phyloP scores from a whole-genome alignment of 1,139 yeast species.

The Suhomyces taliae region DNA sequence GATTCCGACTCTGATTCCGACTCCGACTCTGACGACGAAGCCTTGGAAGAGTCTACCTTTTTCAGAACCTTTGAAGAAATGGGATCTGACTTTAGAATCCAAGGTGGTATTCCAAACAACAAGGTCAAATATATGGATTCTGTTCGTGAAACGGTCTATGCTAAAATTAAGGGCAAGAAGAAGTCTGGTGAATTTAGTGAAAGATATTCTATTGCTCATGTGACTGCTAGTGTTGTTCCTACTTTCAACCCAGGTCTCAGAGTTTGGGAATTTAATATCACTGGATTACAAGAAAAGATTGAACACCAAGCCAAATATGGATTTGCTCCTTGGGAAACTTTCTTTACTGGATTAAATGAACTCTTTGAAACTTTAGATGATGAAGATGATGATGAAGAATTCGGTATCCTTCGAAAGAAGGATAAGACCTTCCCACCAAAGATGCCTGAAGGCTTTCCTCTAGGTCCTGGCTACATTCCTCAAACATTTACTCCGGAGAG shows the following conservation, averaged over 20 bases:
- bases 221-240: conserved; percentile 77
- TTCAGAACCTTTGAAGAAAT: conserved; percentile 9
- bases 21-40: conserved; percentile 12
- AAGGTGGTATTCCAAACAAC: conserved; percentile 65
- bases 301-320: conserved; percentile 16
- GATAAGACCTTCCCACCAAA: conserved; percentile 70
- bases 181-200: conserved; percentile 51
- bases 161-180: conserved; percentile 42
- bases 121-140: conserved; percentile 62
- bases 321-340: conserved; percentile 52
- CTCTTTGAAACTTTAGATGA: conserved; percentile 20
- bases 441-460: conserved; percentile 51
- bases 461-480: conserved; percentile 76
- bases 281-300: conserved; percentile 30
- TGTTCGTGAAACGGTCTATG: conserved; percentile 53
- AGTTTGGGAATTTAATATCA: conserved; percentile 81
- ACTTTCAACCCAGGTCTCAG: conserved; percentile 82
- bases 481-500: conserved; percentile 72
- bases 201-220: conserved; percentile 68
- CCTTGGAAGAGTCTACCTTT: conserved; percentile 9
- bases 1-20: conserved; percentile 10
- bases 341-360: conserved; percentile 49
- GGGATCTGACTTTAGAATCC: conserved; percentile 20
- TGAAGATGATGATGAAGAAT: conserved; percentile 20
- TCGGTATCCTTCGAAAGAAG: conserved; percentile 13